Percentiles rank a stretch among this genome's conserved stretches.
phyloP scores from a whole-genome alignment of 2,329 filamentous ascomycete genomes.

The Xylaria polymorpha region DNA sequence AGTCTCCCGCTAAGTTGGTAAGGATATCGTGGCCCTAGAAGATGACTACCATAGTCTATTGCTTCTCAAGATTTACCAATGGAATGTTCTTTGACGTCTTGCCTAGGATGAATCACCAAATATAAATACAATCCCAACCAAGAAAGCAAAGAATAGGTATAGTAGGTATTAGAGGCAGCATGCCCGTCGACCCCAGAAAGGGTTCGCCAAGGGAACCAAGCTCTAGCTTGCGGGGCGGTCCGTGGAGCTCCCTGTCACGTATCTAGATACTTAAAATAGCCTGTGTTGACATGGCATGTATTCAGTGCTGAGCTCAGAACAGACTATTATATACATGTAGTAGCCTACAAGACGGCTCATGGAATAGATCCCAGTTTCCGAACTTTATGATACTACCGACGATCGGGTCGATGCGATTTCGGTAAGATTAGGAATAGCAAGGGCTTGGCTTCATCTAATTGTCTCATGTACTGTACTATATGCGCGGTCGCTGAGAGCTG shows the following conservation, averaged over 20 bases:
- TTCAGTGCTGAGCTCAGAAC: not conserved
- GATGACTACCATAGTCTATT: not conserved
- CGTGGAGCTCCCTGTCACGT: not conserved
- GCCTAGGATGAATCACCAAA: not conserved
- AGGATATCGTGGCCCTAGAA: not conserved
- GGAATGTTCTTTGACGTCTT: not conserved
- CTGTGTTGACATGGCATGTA: not conserved
- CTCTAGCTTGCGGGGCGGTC: constrained; percentile 22
- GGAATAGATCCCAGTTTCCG: not conserved
- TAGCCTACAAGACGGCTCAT: not conserved
- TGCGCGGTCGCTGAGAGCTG: not conserved
- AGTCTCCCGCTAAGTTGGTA: not conserved
- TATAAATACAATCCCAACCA: not conserved
- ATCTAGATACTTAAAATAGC: not conserved
- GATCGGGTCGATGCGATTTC: not conserved
- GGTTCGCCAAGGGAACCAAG: constrained; percentile 18
- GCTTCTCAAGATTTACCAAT: not conserved
- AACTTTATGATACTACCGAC: not conserved
- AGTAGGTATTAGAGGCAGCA: not conserved
- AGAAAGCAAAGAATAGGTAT: not conserved
- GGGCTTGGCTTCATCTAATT: constrained; percentile 2
- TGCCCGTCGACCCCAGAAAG: not conserved
- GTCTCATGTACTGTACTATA: not conserved
- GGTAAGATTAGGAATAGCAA: constrained; percentile 1
- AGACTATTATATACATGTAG: not conserved